Conservation (phyloP, 345 rosid species). For the Linum trigynum region DNA sequence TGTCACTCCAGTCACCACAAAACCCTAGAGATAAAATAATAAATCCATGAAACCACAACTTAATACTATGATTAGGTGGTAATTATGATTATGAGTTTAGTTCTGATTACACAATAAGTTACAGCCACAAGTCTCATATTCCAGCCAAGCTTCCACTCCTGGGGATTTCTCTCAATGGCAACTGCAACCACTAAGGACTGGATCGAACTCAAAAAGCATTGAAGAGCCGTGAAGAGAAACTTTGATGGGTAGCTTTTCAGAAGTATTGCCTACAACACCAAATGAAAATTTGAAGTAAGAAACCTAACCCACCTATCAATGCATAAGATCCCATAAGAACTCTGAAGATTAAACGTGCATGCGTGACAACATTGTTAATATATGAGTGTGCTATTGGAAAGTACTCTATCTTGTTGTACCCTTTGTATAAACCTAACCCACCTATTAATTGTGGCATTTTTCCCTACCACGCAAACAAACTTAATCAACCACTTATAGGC, state of each 20-base stretch:
- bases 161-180: constrained; percentile 60
- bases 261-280: constrained; percentile 38
- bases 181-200: constrained; percentile 70
- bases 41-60: no score
- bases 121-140: constrained; percentile 66
- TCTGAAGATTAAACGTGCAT: no score
- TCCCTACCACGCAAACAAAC: no score
- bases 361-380: no score
- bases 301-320: no score
- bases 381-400: no score
- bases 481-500: background rate
- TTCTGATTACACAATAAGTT: constrained; percentile 53
- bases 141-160: constrained; percentile 77
- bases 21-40: constrained; percentile 36
- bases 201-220: constrained; percentile 62
- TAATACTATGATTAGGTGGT: background rate
- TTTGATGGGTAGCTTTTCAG: constrained; percentile 67
- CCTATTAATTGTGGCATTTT: no score
- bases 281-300: background rate
- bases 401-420: no score
- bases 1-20: constrained; percentile 77
- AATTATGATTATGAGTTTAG: background rate
- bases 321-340: no score
- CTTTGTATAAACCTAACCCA: no score
- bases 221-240: constrained; percentile 71